phyloP scores from a whole-genome alignment of 805 yeast genomes.

The Suhomyces canberraensis region DNA sequence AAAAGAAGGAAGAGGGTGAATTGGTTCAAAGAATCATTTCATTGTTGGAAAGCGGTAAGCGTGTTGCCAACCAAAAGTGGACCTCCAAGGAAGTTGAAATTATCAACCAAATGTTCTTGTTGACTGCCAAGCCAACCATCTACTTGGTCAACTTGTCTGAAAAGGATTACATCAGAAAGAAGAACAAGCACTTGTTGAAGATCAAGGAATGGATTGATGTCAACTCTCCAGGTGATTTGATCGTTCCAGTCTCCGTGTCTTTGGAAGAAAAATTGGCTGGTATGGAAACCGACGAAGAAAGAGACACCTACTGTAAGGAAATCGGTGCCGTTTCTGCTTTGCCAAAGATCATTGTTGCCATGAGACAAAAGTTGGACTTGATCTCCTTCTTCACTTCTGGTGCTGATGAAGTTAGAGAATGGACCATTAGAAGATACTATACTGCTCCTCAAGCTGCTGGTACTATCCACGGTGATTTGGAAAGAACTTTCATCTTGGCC shows the following conservation, averaged over 20 bases:
- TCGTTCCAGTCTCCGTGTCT: slow-evolving; percentile 90
- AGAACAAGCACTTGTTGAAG: slow-evolving; percentile 77
- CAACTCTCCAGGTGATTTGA: slow-evolving; percentile 78
- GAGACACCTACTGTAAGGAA: slow-evolving; percentile 69
- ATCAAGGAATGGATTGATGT: slow-evolving; percentile 90
- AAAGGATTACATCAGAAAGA: slow-evolving; percentile 80
- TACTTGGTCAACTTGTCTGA: slow-evolving; percentile 88
- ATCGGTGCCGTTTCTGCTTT: slow-evolving; percentile 75
- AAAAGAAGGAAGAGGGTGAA: slow-evolving; percentile 79
- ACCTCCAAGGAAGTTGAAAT: slow-evolving; percentile 85
- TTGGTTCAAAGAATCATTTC: slow-evolving; percentile 72
- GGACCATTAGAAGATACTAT: slow-evolving; percentile 92
- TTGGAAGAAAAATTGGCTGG: slow-evolving; percentile 89
- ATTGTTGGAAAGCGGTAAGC: slow-evolving; percentile 76
- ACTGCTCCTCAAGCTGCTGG: slow-evolving; percentile 99
- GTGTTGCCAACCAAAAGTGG: slow-evolving; percentile 89
- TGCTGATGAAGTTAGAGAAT: slow-evolving; percentile 93
- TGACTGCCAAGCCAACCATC: slow-evolving; percentile 95
- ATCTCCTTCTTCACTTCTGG: slow-evolving; percentile 96
- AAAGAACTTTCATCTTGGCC: slow-evolving; percentile 92
- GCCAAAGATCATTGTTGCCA: slow-evolving; percentile 79
- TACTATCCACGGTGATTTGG: slow-evolving; percentile 92
- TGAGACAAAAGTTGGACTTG: slow-evolving; percentile 83
- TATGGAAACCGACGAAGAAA: slow-evolving; percentile 81
- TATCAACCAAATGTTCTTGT: slow-evolving; percentile 78